Evolutionary conservation across 2,329 filamentous ascomycete genomes (phyloP), one percentile per base, ranked within the genome.

Genomic region (Pseudocercospora fuligena): DNA sequence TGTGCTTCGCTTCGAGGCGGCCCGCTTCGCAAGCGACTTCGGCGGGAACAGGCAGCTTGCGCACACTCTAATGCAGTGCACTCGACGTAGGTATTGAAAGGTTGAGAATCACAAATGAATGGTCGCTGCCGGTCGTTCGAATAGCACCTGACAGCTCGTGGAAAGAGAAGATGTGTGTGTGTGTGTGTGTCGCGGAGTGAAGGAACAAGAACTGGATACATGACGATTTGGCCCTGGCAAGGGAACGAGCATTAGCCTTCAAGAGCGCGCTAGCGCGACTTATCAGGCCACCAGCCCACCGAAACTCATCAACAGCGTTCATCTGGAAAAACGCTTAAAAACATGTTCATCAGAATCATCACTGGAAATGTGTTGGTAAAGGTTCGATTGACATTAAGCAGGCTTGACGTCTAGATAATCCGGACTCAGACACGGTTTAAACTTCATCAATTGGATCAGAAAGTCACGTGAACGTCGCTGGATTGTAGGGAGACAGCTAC

Each of bases 21-120:
- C 61, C 33, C 31, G 33, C 64, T 59, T 59, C 60, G 33, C 46
- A 51, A 51, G 47, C 47, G 47, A 51, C 19, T 16, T 51, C 47
- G 47, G 40, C 40, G 40, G 40, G n/a, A 9, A 43, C 36, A 43
- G 40, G 40, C 16, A 43, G 36, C n/a, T n/a, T n/a, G 16, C 36
- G 16, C 36, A n/a, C 40, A 43, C 2, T 7, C 40, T 43, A 16
- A 16, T 43, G 40, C 40, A 19, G 40, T 43, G 5, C 14, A 14
- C 40, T 43, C 40, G 40, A 19, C 2, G 16, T 16, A 43, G 16
- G 3, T 14, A 8, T 43, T 43, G 1, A 5, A 43, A 19, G 16
- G 5, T n/a, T 7, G 40, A 2, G 40, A 19, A 19, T n/a, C 40
- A 19, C 16, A 19, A 43, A 40, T n/a, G 40, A 43, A 43, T 43